These are phyloP conservation scores for Pelargonium australe DNA, from an alignment of 441 rosid genomes.

Conservation along the genomic window DNA sequence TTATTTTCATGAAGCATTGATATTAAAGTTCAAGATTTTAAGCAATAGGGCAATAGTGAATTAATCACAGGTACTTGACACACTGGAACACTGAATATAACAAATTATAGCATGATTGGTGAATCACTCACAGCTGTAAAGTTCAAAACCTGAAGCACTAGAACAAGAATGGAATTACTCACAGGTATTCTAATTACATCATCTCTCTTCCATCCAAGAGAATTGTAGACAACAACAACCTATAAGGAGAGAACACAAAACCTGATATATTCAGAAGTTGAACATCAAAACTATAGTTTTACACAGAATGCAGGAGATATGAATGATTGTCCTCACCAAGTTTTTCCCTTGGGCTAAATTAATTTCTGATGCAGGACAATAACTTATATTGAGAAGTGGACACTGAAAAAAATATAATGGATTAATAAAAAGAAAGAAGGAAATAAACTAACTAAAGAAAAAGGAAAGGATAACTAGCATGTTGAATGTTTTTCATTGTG, in stretches of 20 bases:
- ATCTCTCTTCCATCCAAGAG: constrained; percentile 94
- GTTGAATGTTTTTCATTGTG: background rate
- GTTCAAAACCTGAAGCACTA: background rate
- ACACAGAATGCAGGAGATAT: constrained; percentile 10
- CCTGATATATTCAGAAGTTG: constrained; percentile 16
- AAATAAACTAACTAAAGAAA: constrained; percentile 4
- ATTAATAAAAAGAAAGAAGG: constrained; percentile 15
- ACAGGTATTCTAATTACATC: constrained; percentile 85
- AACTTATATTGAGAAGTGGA: constrained; percentile 90
- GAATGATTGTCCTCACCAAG: constrained; percentile 48
- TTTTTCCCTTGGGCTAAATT: constrained; percentile 52
- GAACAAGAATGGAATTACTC: constrained; percentile 28
- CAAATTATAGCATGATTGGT: background rate
- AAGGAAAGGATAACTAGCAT: background rate
- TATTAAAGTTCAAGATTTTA: background rate
- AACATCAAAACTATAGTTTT: constrained; percentile 5
- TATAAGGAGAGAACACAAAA: constrained; percentile 30
- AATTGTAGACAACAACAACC: constrained; percentile 76
- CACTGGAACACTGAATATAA: background rate
- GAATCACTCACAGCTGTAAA: background rate
- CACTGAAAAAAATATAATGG: constrained; percentile 41
- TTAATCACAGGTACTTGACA: background rate
- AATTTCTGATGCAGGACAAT: constrained; percentile 82
- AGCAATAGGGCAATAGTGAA: background rate
- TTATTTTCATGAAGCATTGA: too few relatives aligned